These are phyloP conservation scores for Venturia carpophila DNA, from an alignment of 2,329 filamentous ascomycete species.

Conservation along the genomic window DNA sequence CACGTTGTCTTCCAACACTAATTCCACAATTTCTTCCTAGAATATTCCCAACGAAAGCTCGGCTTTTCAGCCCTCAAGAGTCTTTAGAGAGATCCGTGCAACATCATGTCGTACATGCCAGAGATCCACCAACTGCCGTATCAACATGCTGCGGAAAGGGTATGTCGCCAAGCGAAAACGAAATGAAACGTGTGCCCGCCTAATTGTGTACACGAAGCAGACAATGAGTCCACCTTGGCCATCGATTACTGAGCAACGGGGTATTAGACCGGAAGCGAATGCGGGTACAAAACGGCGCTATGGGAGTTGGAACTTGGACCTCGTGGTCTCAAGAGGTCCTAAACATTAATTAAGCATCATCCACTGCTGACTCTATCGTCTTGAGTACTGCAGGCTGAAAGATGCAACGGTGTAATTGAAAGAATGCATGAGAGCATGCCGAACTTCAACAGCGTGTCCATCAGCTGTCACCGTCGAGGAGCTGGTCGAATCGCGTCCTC, in stretches of 20 bases:
- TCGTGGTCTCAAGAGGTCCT: not conserved
- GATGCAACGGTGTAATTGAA: not conserved
- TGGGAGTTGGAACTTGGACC: not conserved
- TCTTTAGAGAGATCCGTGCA: not conserved
- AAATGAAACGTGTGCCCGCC: not conserved
- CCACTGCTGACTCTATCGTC: not conserved
- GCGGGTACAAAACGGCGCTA: not conserved
- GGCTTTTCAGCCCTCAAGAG: not conserved
- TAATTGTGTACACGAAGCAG: not conserved
- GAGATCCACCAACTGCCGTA: not conserved
- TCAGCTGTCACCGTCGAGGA: not conserved
- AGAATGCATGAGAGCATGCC: not conserved
- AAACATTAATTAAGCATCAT: conserved; percentile 8
- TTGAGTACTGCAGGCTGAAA: not conserved
- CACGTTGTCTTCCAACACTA: not conserved
- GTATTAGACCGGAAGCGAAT: not conserved
- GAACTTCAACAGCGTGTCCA: not conserved
- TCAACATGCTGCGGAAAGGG: not conserved
- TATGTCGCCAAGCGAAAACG: not conserved
- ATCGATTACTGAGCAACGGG: not conserved
- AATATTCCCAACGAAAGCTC: not conserved
- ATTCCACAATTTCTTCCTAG: not conserved
- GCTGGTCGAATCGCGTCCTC: not conserved
- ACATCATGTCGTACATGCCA: not conserved
- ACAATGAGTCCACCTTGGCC: not conserved